Percentiles rank a stretch among this genome's conserved stretches.
Evolutionary conservation across 202 grass and related monocot species (phyloP).

Genomic region (Schoenoplectus tabernaemontani): DNA sequence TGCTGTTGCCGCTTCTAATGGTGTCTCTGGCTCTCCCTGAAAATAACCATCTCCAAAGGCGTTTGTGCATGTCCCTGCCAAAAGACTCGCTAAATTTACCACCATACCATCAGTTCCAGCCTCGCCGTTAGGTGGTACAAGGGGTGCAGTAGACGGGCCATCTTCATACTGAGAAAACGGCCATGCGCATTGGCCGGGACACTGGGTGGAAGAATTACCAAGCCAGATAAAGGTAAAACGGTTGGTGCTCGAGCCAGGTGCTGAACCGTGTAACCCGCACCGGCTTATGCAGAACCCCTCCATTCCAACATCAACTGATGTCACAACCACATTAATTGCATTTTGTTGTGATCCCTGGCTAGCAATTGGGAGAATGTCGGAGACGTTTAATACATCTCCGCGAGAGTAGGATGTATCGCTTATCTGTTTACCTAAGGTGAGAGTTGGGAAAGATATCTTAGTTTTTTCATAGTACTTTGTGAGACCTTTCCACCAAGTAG

Average conservation of each 20-base stretch:
- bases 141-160: slow-evolving; percentile 36
- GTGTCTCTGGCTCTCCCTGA: slow-evolving; percentile 47
- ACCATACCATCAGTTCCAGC: slow-evolving; percentile 62
- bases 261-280: slow-evolving; percentile 43
- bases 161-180: slow-evolving; percentile 37
- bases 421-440: slow-evolving; percentile 20
- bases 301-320: slow-evolving; percentile 52
- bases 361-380: slow-evolving; percentile 21
- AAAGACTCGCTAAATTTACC: slow-evolving; percentile 66
- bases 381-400: slow-evolving; percentile 16
- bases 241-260: neutral
- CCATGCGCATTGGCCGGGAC: slow-evolving; percentile 57
- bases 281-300: slow-evolving; percentile 71
- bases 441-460: slow-evolving; percentile 5
- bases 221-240: slow-evolving; percentile 42
- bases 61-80: slow-evolving; percentile 48
- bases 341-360: neutral
- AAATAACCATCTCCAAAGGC: slow-evolving; percentile 55
- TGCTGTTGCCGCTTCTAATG: slow-evolving; percentile 49
- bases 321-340: slow-evolving; percentile 45
- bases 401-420: slow-evolving; percentile 7
- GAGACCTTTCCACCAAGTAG: slow-evolving; percentile 39
- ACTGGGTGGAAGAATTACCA: slow-evolving; percentile 43
- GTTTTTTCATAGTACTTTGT: slow-evolving; percentile 24
- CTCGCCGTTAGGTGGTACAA: slow-evolving; percentile 61